phyloP scores from a whole-genome alignment of 805 yeast species.

The Lipomyces orientalis region DNA sequence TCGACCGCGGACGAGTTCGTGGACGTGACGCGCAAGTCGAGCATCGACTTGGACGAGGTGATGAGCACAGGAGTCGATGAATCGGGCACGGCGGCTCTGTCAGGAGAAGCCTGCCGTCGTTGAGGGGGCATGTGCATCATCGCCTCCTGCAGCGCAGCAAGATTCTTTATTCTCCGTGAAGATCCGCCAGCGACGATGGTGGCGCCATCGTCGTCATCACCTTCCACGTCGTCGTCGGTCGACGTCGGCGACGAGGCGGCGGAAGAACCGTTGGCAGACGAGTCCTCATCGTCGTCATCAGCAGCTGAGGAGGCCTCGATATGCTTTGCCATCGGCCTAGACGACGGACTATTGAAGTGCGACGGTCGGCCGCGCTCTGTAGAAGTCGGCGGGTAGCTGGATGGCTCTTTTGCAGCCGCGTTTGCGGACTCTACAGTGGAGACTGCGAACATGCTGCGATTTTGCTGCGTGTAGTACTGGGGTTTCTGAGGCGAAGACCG shows the following conservation, averaged over 20 bases:
- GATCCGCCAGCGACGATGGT: conserved; percentile 12
- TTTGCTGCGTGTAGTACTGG: conserved; percentile 21
- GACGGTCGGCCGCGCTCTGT: background rate
- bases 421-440: conserved; percentile 17
- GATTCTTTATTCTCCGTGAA: conserved; percentile 13
- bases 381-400: conserved; percentile 9
- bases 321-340: conserved; percentile 10
- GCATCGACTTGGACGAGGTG: conserved; percentile 27
- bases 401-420: conserved; percentile 4
- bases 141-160: conserved; percentile 19
- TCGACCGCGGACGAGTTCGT: conserved; percentile 3
- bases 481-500: conserved; percentile 25
- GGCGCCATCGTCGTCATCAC: conserved; percentile 16
- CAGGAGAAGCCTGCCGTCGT: conserved; percentile 17
- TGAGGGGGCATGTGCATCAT: conserved; percentile 16
- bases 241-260: conserved; percentile 19
- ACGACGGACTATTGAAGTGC: conserved; percentile 1
- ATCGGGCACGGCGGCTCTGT: background rate
- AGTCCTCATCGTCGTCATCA: conserved; percentile 13
- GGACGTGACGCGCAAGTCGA: conserved; percentile 22
- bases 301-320: conserved; percentile 16
- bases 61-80: background rate
- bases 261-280: conserved; percentile 12
- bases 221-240: conserved; percentile 9
- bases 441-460: conserved; percentile 3